These are phyloP conservation scores for Yamadazyma sp. DNA, from an alignment of 805 yeast species.

Conservation along the genomic window DNA sequence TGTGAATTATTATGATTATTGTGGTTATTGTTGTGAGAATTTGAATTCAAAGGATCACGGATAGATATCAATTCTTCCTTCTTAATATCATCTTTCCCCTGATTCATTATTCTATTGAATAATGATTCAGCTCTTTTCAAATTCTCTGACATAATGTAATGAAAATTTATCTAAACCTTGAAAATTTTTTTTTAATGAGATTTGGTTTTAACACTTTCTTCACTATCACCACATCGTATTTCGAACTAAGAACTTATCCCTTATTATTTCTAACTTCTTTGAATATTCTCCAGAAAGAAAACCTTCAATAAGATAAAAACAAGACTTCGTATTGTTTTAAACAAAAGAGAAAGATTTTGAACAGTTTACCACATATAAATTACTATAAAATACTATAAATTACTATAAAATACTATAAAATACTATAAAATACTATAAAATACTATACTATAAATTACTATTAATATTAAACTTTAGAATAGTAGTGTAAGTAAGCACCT, in stretches of 20 bases:
- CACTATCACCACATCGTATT: too few species aligned
- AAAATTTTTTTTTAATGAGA: conserved; percentile 4
- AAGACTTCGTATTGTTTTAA: too few species aligned
- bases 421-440: too few species aligned
- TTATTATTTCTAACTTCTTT: too few species aligned
- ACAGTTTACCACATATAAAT: too few species aligned
- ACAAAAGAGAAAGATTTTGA: too few species aligned
- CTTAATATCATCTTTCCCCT: conserved; percentile 17
- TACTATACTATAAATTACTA: conserved; percentile 3
- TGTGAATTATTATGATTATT: conserved; percentile 7
- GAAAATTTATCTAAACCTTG: conserved; percentile 3
- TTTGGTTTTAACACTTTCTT: too few species aligned
- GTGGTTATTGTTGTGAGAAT: neutral
- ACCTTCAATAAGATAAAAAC: too few species aligned
- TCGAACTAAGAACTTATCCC: too few species aligned
- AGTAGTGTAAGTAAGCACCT: conserved; percentile 90
- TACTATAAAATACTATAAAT: too few species aligned
- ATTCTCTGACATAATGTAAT: conserved; percentile 47
- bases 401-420: too few species aligned
- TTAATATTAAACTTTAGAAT: conserved; percentile 35
- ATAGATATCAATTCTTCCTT: neutral
- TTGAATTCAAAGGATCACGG: neutral
- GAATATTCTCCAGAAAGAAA: too few species aligned
- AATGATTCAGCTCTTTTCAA: conserved; percentile 45
- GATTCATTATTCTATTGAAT: conserved; percentile 46